Evolutionary conservation across 176 grass and related monocot genomes (phyloP).

Genomic region (Areca catechu): DNA sequence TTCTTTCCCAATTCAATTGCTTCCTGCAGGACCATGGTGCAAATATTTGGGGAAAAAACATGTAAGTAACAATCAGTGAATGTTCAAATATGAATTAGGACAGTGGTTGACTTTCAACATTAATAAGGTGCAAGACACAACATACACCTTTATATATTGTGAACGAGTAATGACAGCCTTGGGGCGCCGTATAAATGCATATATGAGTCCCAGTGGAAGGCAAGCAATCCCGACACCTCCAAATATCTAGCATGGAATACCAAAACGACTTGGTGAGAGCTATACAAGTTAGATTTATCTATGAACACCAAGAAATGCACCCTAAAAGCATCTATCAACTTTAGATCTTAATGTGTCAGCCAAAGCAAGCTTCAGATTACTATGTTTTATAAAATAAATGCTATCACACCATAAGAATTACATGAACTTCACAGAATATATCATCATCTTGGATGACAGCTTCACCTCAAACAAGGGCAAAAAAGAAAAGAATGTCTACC

Average conservation of each 20-base stretch:
- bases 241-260: slow-evolving; percentile 58
- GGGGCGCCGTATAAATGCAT: slow-evolving; percentile 79
- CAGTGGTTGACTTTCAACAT: too few relatives aligned
- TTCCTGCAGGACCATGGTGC: slow-evolving; percentile 35
- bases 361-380: too few relatives aligned
- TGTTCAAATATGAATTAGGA: slow-evolving; percentile 1
- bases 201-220: slow-evolving; percentile 84
- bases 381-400: too few relatives aligned
- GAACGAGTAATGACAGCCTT: slow-evolving; percentile 99
- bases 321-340: too few relatives aligned
- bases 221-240: slow-evolving; percentile 97
- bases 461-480: slow-evolving; percentile 8
- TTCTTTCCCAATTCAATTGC: slow-evolving; percentile 97
- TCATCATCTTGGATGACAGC: too few relatives aligned
- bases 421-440: too few relatives aligned
- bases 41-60: background rate
- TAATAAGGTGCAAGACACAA: slow-evolving; percentile 4
- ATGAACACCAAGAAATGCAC: slow-evolving; percentile 1
- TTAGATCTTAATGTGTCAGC: too few relatives aligned
- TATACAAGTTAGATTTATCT: background rate
- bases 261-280: too few relatives aligned
- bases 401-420: too few relatives aligned
- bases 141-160: slow-evolving; percentile 90
- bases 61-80: background rate
- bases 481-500: background rate